These are phyloP conservation scores for Rickenella mellea DNA, from an alignment of 768 basidiomycete genomes.

Conservation along the genomic window DNA sequence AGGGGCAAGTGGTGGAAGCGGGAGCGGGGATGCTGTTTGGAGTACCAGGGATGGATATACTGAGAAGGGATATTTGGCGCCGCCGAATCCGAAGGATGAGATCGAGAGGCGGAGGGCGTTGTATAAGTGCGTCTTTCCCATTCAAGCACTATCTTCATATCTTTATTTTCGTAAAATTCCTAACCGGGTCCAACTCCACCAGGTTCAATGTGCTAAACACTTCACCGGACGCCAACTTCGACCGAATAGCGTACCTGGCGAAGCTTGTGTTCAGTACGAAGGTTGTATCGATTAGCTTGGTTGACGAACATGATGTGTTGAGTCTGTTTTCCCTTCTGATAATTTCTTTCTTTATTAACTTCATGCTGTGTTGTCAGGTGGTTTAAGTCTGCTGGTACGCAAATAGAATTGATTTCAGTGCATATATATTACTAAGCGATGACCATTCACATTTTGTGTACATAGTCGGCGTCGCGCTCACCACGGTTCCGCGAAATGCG, in stretches of 20 bases:
- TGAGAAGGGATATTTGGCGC: slow-evolving; percentile 62
- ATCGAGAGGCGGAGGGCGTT: slow-evolving; percentile 72
- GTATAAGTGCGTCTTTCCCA: slow-evolving; percentile 51
- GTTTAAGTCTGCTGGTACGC: too few species aligned
- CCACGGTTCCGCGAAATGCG: slow-evolving; percentile 40
- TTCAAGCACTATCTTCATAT: too few species aligned
- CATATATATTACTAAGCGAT: too few species aligned
- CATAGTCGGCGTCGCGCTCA: slow-evolving; percentile 35
- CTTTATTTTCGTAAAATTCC: too few species aligned
- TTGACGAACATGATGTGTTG: slow-evolving; percentile 84
- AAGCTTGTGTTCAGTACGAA: slow-evolving; percentile 90
- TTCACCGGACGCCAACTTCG: slow-evolving; percentile 80
- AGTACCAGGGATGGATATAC: too few species aligned
- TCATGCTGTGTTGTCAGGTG: slow-evolving; percentile 36
- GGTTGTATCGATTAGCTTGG: slow-evolving; percentile 70
- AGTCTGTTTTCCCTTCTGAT: slow-evolving; percentile 6
- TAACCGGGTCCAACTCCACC: too few species aligned
- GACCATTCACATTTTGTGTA: too few species aligned
- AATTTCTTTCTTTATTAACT: slow-evolving; percentile 1
- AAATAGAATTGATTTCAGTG: too few species aligned
- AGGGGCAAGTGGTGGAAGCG: slow-evolving; percentile 56
- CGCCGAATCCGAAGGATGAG: slow-evolving; percentile 83
- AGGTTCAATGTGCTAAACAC: slow-evolving; percentile 91
- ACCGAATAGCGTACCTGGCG: slow-evolving; percentile 85
- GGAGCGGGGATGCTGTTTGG: too few species aligned